Evolutionary conservation across 805 yeast species (phyloP), one percentile per base, ranked within the genome.

Genomic region (Osmozyma mogii): DNA sequence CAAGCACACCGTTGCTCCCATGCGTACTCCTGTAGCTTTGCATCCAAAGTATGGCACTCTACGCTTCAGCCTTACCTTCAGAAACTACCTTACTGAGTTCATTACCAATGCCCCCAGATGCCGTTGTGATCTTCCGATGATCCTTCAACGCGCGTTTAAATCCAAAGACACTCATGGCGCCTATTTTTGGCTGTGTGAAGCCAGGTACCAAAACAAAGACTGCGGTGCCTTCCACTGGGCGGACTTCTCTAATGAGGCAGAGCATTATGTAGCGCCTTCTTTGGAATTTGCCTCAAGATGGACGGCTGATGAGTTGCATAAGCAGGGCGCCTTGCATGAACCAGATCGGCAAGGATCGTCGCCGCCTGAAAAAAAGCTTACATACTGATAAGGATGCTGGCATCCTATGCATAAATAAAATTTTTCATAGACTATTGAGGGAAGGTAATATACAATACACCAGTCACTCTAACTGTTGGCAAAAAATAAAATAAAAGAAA

Each of bases 161-260:
- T 56, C 59, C 7, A 56, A 62, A 1, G 44, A 50, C 9, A 56
- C 56, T 8, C 54, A 74, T 33, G 82, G 82, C 4, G 61, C 63
- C 31, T 81, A 81, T 43, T 67, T 77, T 14, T 81, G 89, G 88
- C 60, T 65, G 41, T 81, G 92, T 43, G 66, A 68, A 32, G 53
- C 64, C 5, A 47, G 56, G 14, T 71, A 69, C 40, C 48, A 44
- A 26, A 61, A 60, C 24, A 54, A 56, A 19, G 69, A 65, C 15
- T 75, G 82, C 36, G 52, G 64, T 2, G 63, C 69, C 1, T 65
- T 68, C 28, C 56, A 65, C 32, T 72, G 68, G 63, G 78, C 77
- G 0, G 60, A 68, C 31, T 71, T 72, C 34, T 29, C 25, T 5
- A 46, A 54, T 11, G 40, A 35, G 4, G 44, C 56, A 3, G 48